Evolutionary conservation across 352 stramenopile species (phyloP).

Genomic region (Phytophthora fragariae): DNA sequence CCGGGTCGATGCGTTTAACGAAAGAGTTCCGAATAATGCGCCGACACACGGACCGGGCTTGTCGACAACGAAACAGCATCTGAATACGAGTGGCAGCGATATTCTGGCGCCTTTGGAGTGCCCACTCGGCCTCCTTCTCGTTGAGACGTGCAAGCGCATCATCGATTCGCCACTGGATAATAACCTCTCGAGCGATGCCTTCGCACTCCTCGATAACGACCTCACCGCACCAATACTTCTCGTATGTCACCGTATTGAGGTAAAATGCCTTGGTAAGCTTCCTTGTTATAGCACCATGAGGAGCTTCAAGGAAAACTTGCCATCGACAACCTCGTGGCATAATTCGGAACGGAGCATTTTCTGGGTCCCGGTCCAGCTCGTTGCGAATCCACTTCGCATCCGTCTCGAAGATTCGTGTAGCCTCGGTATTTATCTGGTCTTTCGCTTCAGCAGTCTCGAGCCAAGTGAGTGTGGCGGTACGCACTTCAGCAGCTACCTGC

Average conservation of each 20-base stretch:
- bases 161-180: constrained; percentile 63
- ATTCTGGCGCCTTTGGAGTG: not conserved
- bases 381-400: constrained; percentile 57
- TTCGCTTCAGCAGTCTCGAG: constrained; percentile 41
- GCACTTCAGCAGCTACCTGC: constrained; percentile 56
- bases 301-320: constrained; percentile 66
- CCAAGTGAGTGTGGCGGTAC: constrained; percentile 52
- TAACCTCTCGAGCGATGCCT: constrained; percentile 61
- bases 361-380: constrained; percentile 48
- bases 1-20: constrained; percentile 70
- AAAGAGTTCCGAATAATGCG: constrained; percentile 61
- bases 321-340: constrained; percentile 55
- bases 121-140: too few species aligned
- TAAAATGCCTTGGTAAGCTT: constrained; percentile 75
- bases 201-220: constrained; percentile 75
- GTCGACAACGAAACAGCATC: constrained; percentile 53
- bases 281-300: constrained; percentile 45
- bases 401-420: constrained; percentile 62
- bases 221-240: constrained; percentile 77
- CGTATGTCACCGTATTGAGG: constrained; percentile 64
- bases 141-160: constrained; percentile 26
- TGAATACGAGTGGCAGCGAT: constrained; percentile 65
- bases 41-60: constrained; percentile 50
- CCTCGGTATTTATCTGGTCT: constrained; percentile 42
- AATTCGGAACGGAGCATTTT: constrained; percentile 29